Conservation (phyloP, 176 grass and related monocot genomes). For the Puya raimondii region DNA sequence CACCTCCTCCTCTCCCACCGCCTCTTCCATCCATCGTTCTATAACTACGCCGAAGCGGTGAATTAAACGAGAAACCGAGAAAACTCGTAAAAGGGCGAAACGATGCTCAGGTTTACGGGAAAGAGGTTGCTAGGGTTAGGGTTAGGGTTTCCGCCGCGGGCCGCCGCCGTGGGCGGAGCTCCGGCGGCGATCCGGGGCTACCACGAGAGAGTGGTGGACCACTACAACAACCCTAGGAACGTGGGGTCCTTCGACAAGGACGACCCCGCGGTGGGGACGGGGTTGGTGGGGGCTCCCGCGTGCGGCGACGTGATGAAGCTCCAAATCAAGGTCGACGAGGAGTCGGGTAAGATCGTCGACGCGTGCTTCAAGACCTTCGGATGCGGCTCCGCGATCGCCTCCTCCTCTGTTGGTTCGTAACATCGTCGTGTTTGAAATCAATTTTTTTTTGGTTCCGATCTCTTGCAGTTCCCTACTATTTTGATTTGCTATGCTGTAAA, state of each 20-base stretch:
- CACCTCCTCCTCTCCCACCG: not conserved
- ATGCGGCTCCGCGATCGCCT: constrained; percentile 93
- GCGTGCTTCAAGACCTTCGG: constrained; percentile 99
- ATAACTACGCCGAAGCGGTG: not conserved
- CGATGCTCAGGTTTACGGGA: not conserved
- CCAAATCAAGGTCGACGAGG: constrained; percentile 86
- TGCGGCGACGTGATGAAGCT: constrained; percentile 99
- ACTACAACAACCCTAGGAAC: constrained; percentile 97
- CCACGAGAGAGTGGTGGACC: constrained; percentile 97
- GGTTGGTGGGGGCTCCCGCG: constrained; percentile 87
- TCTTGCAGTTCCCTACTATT: not conserved
- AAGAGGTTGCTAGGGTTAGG: not conserved
- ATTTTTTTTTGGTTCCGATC: not conserved
- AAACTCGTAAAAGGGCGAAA: not conserved
- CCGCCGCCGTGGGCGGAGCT: not conserved
- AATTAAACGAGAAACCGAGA: not conserved
- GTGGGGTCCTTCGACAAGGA: constrained; percentile 91
- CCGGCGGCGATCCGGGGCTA: constrained; percentile 35
- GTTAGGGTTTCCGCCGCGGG: not conserved
- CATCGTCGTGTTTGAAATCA: not conserved
- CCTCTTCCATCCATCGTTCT: not conserved
- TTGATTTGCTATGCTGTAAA: no score
- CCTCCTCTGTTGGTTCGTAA: constrained; percentile 68
- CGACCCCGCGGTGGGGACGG: constrained; percentile 81
- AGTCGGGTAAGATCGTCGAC: constrained; percentile 80